These are phyloP conservation scores for Sporisorium reilianum DNA, from an alignment of 1,284 basidiomycete species.

Conservation along the genomic window DNA sequence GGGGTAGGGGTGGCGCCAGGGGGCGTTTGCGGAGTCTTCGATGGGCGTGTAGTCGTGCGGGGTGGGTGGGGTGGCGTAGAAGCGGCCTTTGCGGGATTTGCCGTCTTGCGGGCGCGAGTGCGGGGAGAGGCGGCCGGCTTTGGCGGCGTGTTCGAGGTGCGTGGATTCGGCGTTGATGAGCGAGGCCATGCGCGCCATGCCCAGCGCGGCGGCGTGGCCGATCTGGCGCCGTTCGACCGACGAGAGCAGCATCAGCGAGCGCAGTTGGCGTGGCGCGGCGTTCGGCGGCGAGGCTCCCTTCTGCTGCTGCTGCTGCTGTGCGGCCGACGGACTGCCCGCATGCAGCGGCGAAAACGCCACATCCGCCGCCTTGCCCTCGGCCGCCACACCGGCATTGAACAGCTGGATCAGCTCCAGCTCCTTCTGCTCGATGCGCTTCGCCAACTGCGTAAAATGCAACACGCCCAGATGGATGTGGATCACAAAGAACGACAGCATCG, in stretches of 20 bases:
- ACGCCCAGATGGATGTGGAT: conserved; percentile 51
- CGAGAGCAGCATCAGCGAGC: conserved; percentile 28
- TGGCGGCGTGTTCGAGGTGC: conserved; percentile 25
- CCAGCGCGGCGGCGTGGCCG: conserved; percentile 32
- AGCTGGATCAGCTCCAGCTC: conserved; percentile 45
- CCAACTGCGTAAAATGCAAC: conserved; percentile 42
- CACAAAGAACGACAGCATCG: conserved; percentile 47
- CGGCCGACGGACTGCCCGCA: conserved; percentile 4
- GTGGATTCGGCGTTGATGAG: conserved; percentile 40
- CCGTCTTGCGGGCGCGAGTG: conserved; percentile 16
- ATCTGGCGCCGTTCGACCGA: conserved; percentile 35
- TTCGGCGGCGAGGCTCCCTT: conserved; percentile 9
- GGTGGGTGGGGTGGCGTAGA: conserved; percentile 10
- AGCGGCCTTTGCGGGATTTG: conserved; percentile 27
- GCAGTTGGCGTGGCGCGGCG: conserved; percentile 11
- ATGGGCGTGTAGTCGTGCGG: conserved; percentile 21
- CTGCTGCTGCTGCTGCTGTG: neutral
- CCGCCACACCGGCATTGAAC: conserved; percentile 19
- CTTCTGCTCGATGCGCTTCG: conserved; percentile 45
- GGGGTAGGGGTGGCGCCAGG: conserved; percentile 51
- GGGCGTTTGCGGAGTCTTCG: conserved; percentile 43
- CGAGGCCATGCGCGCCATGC: conserved; percentile 37
- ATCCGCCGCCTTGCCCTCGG: neutral
- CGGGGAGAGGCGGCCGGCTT: conserved; percentile 10
- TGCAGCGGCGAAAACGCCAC: conserved; percentile 24